A percentile compares a stretch with the other conserved stretches of the same genome.
phyloP scores from a whole-genome alignment of 352 stramenopile species.

The Phytopythium mirpurense region DNA sequence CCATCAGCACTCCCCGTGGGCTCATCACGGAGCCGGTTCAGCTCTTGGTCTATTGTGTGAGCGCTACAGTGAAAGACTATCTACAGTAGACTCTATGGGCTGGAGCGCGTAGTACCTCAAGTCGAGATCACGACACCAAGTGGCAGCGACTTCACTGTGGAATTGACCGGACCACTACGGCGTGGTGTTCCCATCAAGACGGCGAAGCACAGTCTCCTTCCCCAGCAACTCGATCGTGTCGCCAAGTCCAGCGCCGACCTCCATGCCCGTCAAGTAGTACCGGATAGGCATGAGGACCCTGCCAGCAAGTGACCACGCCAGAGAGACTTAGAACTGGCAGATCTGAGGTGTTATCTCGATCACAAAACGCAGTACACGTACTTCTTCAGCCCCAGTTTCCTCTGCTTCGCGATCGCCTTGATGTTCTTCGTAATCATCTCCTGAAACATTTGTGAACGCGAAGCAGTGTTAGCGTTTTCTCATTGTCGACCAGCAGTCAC shows the following conservation, averaged over 20 bases:
- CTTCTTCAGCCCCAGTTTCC: constrained; percentile 79
- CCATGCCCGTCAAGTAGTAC: constrained; percentile 84
- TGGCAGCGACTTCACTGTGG: too few relatives aligned
- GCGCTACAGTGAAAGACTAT: background rate
- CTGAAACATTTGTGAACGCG: constrained; percentile 19
- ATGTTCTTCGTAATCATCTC: constrained; percentile 72
- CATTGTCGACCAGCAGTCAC: too few relatives aligned
- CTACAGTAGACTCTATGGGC: too few relatives aligned
- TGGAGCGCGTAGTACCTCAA: too few relatives aligned
- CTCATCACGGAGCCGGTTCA: too few relatives aligned
- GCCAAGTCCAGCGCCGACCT: constrained; percentile 74
- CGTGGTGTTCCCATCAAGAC: constrained; percentile 15
- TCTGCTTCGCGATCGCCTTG: constrained; percentile 69
- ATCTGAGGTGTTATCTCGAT: background rate
- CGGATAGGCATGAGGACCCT: constrained; percentile 86
- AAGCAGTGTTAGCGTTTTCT: too few relatives aligned
- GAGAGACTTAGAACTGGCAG: too few relatives aligned
- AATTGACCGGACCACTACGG: too few relatives aligned
- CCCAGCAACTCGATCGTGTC: constrained; percentile 81
- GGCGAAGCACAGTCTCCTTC: constrained; percentile 45
- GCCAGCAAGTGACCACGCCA: background rate
- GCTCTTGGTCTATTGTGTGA: background rate
- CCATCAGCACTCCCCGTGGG: background rate
- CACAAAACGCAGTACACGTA: constrained; percentile 20
- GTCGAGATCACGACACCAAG: too few relatives aligned